phyloP scores from a whole-genome alignment of 2,329 filamentous ascomycete species.

The Ophiognomonia clavigignenti-juglandacearum region DNA sequence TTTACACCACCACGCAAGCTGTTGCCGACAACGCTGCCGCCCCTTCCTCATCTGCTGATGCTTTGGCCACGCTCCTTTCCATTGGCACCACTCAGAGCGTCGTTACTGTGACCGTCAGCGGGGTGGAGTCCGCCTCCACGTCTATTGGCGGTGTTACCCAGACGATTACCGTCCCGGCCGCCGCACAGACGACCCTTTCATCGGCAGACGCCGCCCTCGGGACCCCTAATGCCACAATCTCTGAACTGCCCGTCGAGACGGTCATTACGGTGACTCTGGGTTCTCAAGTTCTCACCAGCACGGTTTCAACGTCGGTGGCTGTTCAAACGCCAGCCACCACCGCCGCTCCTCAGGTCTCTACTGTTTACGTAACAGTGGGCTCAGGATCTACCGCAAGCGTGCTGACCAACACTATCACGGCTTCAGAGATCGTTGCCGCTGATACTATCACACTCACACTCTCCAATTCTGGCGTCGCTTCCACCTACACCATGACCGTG shows the following conservation, averaged over 20 bases:
- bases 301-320: constrained; percentile 8
- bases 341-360: constrained; percentile 6
- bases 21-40: neutral
- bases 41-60: neutral
- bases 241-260: constrained; percentile 12
- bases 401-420: constrained; percentile 12
- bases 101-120: constrained; percentile 5
- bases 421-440: constrained; percentile 11
- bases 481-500: constrained; percentile 13
- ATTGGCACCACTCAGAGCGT: constrained; percentile 1
- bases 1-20: neutral
- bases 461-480: constrained; percentile 8
- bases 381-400: neutral
- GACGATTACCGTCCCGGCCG: neutral
- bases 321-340: constrained; percentile 8
- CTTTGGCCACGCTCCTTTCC: neutral
- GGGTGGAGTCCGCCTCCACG: neutral
- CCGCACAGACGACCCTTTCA: neutral
- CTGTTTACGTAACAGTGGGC: constrained; percentile 12
- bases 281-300: constrained; percentile 11
- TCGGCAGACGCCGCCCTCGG: neutral
- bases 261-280: constrained; percentile 14
- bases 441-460: constrained; percentile 12
- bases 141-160: constrained; percentile 2
- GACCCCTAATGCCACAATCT: neutral